Evolutionary conservation across 768 basidiomycete genomes (phyloP).

Genomic region (Roridomyces roridus): DNA sequence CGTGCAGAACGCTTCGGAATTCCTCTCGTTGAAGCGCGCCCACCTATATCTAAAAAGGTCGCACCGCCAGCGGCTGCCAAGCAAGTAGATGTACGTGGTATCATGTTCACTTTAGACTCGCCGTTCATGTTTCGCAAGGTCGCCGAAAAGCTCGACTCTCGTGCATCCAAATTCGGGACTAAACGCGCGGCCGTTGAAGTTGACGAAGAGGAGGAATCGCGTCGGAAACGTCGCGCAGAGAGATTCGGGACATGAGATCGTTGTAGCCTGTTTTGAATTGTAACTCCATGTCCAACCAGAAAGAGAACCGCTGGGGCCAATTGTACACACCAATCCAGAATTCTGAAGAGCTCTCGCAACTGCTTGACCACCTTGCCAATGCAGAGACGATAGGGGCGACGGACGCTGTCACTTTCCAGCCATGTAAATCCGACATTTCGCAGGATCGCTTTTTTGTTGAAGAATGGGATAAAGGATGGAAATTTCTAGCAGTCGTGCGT

Average conservation of each 20-base stretch:
- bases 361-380: conserved; percentile 46
- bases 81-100: conserved; percentile 31
- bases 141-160: conserved; percentile 53
- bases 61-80: conserved; percentile 6
- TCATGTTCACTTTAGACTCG: neutral
- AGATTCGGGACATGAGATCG: conserved; percentile 56
- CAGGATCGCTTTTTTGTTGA: conserved; percentile 54
- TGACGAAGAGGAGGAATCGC: conserved; percentile 64
- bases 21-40: conserved; percentile 53
- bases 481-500: conserved; percentile 43
- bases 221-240: conserved; percentile 66
- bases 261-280: neutral
- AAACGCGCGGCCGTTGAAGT: conserved; percentile 46
- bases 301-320: conserved; percentile 26
- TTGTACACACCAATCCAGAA: conserved; percentile 48
- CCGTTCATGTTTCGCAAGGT: conserved; percentile 40
- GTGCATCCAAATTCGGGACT: conserved; percentile 63
- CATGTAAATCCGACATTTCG: conserved; percentile 47
- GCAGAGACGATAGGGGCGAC: conserved; percentile 39
- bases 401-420: conserved; percentile 54
- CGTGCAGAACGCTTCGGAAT: conserved; percentile 78
- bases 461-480: conserved; percentile 49
- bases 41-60: conserved; percentile 30
- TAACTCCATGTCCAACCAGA: conserved; percentile 7
- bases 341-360: conserved; percentile 43